Evolutionary conservation across 768 basidiomycete genomes (phyloP), one percentile per base, ranked within the genome.

Genomic region (Boletus sp.): DNA sequence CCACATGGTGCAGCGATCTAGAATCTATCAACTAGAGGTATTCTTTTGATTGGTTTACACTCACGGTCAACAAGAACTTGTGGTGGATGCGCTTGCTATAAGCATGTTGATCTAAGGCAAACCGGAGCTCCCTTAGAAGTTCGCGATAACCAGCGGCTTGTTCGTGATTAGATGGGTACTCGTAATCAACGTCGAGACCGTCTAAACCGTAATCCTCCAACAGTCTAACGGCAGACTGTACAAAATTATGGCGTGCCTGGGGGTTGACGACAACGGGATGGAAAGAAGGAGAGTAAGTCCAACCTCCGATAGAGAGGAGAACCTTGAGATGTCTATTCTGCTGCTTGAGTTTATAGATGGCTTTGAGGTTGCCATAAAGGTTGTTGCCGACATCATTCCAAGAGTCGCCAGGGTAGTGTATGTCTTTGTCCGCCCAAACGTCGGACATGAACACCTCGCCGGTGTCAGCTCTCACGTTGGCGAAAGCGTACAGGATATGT

Each of bases 1-100:
- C 97, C 97, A 71, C 94, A 96, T 2, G 97, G 95, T 1, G 96
- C 92, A 39, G 93, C 92, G 52, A 96, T 89, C 90, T 94, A 46
- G 32, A 64, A 37, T 37, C 20, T 32, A 50, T 54, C 44, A 62
- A 30, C 29, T 14, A 41, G 17, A 52, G 29, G 7, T 10, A 47
- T 44, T 49, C 12, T 5, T 12, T 39, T 52, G 20, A 30, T 40
- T 44, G 14, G n/a, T 46, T 10, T 28, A 46, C 33, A 71, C 86
- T 64, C 64, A 91, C 92, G 2, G 90, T 92, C 40, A 97, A 73
- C 35, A 87, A 74, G 73, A 90, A 92, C 58, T 75, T 82, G 69
- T 83, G 85, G 36, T 82, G 70, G 30, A 80, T 77, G 6, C 82
- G 78, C 62, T 85, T 87, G 64, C 82, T 83, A 39, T 71, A 69